Base-by-base conservation (phyloP, 257 asterid genomes). In the Mitragyna speciosa region DNA sequence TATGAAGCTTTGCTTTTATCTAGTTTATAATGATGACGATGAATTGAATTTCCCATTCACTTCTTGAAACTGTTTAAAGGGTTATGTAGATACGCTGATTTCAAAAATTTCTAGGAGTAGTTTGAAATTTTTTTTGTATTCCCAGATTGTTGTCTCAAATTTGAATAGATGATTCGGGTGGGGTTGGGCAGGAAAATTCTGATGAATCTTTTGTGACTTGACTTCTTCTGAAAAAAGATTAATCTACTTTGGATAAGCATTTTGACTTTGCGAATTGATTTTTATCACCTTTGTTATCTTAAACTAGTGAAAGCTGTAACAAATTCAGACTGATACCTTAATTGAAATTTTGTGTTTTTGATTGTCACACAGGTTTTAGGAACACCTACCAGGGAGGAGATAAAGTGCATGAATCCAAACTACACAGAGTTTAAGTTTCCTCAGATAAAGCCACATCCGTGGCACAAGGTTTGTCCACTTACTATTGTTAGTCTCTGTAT, bases 401-500 rank as follows among this genome's bases (percentile, higher is more conserved):
- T 94, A 80, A 93, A 91, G 82, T 94, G 98, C 92, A 94, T 94
- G 98, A 94, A 94, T 63, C 97, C 98, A 59, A 94, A 94, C 89
- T 94, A 94, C 73, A 93, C 97, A 0, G 97, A 94, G 84, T 94
- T 94, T 84, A 94, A 93, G 85, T 94, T 94, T 84, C 98, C 97
- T 66, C 98, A 94, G 87, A 94, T 93, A 89, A 94, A 94, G 84
- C 95, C 97, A 80, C 98, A 94, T 84, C 98, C 98, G n/a, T 94
- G 98, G 98, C 98, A 94, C 88, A 94, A 94, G 97, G 98, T 93
- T 78, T 81, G 78, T 49, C 54, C 76, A 26, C 28, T 31, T 59
- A 10, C 79, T 41, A 5, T 12, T 56, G 1, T 63, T 63, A 63
- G 26, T 26, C 36, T 63, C 36, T 6, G 11, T 31, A 11, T 28